Evolutionary conservation across 768 basidiomycete species (phyloP).

Genomic region (Lactarius evosmus): DNA sequence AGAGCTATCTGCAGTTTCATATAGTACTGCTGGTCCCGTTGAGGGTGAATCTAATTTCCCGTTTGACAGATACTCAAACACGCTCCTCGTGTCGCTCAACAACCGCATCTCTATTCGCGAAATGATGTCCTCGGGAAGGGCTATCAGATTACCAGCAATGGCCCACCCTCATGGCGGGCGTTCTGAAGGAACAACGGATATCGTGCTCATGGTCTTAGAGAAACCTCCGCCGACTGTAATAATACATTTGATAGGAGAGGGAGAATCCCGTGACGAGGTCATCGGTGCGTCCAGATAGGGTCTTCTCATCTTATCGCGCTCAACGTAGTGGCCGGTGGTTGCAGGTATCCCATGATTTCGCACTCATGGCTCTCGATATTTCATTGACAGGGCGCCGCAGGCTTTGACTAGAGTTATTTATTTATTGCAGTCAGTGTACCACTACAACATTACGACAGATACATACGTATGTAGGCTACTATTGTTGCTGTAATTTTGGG

Average conservation of each 20-base stretch:
- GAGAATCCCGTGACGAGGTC: not conserved
- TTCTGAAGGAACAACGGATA: not conserved
- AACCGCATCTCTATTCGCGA: constrained; percentile 22
- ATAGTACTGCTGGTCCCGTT: not conserved
- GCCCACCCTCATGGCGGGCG: not conserved
- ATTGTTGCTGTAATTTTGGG: not conserved
- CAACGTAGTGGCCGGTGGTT: not conserved
- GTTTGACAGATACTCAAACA: constrained; percentile 29
- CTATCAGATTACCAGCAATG: not conserved
- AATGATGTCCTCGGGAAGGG: not conserved
- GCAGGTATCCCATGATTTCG: constrained; percentile 6
- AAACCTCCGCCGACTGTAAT: not conserved
- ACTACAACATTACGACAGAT: too few relatives aligned
- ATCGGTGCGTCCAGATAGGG: not conserved
- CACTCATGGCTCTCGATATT: not conserved
- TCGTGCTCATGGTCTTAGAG: not conserved
- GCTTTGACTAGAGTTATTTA: not conserved
- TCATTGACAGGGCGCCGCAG: not conserved
- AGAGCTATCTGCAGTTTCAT: constrained; percentile 3
- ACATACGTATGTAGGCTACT: too few relatives aligned
- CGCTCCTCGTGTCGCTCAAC: constrained; percentile 32
- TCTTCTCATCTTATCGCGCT: not conserved
- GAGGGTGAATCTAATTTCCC: not conserved
- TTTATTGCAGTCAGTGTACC: too few relatives aligned
- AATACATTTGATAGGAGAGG: not conserved